phyloP scores from a whole-genome alignment of 2,329 filamentous ascomycete genomes.

The Helicocarpus griseus region DNA sequence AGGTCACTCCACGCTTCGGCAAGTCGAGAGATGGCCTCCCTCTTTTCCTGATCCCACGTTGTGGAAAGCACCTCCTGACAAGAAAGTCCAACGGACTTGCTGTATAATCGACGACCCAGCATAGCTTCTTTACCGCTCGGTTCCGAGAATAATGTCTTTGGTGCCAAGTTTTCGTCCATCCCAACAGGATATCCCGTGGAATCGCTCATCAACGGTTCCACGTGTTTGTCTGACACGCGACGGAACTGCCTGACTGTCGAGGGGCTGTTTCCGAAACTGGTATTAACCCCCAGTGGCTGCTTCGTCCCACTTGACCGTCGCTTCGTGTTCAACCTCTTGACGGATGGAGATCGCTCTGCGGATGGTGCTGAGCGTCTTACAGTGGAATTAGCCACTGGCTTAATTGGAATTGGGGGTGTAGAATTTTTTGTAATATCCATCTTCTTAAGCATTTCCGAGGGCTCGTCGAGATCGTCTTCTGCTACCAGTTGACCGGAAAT shows the following conservation, averaged over 20 bases:
- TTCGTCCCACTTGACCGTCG: constrained; percentile 46
- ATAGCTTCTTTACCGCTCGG: constrained; percentile 64
- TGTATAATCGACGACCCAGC: constrained; percentile 71
- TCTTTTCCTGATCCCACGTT: constrained; percentile 58
- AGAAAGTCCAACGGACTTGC: constrained; percentile 69
- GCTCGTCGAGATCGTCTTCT: constrained; percentile 26
- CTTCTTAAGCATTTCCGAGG: constrained; percentile 31
- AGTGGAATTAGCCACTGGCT: constrained; percentile 52
- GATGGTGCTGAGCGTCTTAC: constrained; percentile 34
- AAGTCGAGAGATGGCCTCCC: constrained; percentile 72
- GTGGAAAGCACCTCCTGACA: constrained; percentile 83
- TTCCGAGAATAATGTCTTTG: constrained; percentile 22
- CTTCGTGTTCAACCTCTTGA: constrained; percentile 31
- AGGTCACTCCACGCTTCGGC: constrained; percentile 79
- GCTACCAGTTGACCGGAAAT: constrained; percentile 28
- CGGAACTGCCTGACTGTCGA: constrained; percentile 90
- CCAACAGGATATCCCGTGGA: constrained; percentile 18
- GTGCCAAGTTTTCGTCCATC: constrained; percentile 32
- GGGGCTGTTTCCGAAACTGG: constrained; percentile 87
- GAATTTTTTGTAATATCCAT: constrained; percentile 29
- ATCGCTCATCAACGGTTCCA: constrained; percentile 17
- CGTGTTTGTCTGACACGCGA: constrained; percentile 64
- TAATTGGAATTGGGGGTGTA: constrained; percentile 21
- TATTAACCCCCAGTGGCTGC: constrained; percentile 75
- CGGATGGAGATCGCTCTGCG: constrained; percentile 35